Percentiles rank a stretch among this genome's conserved stretches.
Evolutionary conservation across 176 grass and related monocot species (phyloP).

Genomic region (Dendrocalamus sinicus): DNA sequence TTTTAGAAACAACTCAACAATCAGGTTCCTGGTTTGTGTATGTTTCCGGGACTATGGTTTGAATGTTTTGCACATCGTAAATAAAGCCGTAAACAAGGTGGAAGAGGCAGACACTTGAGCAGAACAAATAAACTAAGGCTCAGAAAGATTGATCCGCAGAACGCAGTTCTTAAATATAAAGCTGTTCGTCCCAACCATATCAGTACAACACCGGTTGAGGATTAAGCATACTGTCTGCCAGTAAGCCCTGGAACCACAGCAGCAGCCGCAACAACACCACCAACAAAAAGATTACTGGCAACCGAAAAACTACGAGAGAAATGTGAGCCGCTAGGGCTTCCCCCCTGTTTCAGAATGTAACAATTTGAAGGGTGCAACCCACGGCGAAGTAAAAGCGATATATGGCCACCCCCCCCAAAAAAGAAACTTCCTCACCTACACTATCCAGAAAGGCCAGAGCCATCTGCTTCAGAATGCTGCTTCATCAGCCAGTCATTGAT

Average conservation of each 20-base stretch:
- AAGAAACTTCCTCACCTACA: background rate
- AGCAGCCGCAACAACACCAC: background rate
- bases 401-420: background rate
- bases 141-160: background rate
- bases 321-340: background rate
- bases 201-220: background rate
- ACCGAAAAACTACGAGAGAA: background rate
- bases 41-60: background rate
- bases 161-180: background rate
- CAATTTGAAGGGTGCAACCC: conserved; percentile 22
- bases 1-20: background rate
- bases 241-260: conserved; percentile 15
- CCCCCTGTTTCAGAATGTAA: background rate
- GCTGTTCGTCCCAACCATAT: background rate
- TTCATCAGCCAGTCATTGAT: conserved; percentile 32
- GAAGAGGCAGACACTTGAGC: background rate
- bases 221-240: conserved; percentile 6
- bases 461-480: background rate
- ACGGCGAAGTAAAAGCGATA: conserved; percentile 26
- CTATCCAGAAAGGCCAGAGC: conserved; percentile 32
- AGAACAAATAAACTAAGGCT: background rate
- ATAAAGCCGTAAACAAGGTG: background rate
- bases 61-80: background rate
- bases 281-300: conserved; percentile 7
- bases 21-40: background rate